Evolutionary conservation across 495 filamentous ascomycete species (phyloP).

Genomic region (Oidiodendron maius): DNA sequence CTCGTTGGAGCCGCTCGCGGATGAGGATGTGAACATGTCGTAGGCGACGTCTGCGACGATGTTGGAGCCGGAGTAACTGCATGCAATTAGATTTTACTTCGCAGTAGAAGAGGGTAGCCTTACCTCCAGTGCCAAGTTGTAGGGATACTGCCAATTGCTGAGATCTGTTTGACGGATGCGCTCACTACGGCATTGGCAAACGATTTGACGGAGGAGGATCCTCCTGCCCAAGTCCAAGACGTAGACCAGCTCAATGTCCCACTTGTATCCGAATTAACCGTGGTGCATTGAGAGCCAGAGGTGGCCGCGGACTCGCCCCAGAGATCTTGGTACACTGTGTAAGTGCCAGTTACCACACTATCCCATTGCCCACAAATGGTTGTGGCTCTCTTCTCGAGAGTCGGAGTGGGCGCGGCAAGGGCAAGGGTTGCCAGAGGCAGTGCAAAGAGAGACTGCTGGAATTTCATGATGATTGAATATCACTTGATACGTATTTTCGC

Average conservation of each 20-base stretch:
- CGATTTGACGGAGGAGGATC: slow-evolving; percentile 48
- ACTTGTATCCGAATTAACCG: slow-evolving; percentile 39
- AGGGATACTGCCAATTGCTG: slow-evolving; percentile 42
- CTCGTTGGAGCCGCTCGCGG: slow-evolving; percentile 35
- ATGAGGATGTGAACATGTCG: slow-evolving; percentile 54
- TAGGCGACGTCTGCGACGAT: slow-evolving; percentile 61
- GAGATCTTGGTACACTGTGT: slow-evolving; percentile 49
- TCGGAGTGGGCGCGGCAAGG: slow-evolving; percentile 32
- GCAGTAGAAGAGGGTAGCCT: background rate
- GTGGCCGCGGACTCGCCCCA: slow-evolving; percentile 41
- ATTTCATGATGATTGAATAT: slow-evolving; percentile 11
- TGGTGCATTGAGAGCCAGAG: slow-evolving; percentile 55
- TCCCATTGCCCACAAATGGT: slow-evolving; percentile 47
- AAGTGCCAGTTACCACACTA: slow-evolving; percentile 35
- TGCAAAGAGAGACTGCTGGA: slow-evolving; percentile 11
- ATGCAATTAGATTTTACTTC: background rate
- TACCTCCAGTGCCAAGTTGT: slow-evolving; percentile 50
- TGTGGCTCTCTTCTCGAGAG: slow-evolving; percentile 35
- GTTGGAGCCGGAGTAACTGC: slow-evolving; percentile 46
- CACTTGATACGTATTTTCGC: background rate
- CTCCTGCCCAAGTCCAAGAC: slow-evolving; percentile 51
- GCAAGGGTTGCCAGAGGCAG: slow-evolving; percentile 27
- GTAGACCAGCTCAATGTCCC: slow-evolving; percentile 50
- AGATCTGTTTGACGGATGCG: slow-evolving; percentile 40
- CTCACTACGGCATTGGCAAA: slow-evolving; percentile 47